phyloP scores from a whole-genome alignment of 1,139 yeast genomes.

The Yamadazyma jaroonii region DNA sequence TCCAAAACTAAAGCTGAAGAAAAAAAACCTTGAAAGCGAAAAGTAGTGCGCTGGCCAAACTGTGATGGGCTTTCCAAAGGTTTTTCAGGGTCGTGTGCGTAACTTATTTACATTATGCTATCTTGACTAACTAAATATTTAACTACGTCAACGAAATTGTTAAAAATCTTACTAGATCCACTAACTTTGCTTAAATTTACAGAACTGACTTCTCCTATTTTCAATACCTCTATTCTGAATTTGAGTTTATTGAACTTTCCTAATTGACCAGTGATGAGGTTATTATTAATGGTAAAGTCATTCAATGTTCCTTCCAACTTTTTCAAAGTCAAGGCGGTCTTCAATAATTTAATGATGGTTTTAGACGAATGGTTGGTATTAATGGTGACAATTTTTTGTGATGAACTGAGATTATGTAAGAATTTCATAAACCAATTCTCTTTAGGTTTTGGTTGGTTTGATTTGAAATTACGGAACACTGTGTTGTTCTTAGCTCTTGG shows the following conservation, averaged over 20 bases:
- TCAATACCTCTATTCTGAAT: conserved; percentile 46
- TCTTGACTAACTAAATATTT: conserved; percentile 28
- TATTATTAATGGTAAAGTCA: conserved; percentile 41
- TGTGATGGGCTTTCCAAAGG: too few relatives aligned
- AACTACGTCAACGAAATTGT: conserved; percentile 51
- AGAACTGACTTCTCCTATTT: conserved; percentile 41
- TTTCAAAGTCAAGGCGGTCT: conserved; percentile 45
- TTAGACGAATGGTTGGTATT: conserved; percentile 30
- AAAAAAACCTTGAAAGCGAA: too few relatives aligned
- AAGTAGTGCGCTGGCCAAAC: too few relatives aligned
- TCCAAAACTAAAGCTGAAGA: too few relatives aligned
- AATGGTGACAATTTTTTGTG: conserved; percentile 26
- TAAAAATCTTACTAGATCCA: conserved; percentile 70
- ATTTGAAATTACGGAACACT: conserved; percentile 24
- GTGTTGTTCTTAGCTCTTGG: conserved; percentile 29
- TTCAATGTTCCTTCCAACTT: conserved; percentile 50
- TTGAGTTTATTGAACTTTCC: conserved; percentile 48
- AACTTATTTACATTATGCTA: neutral
- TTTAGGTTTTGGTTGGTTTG: conserved; percentile 3
- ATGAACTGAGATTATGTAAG: conserved; percentile 20
- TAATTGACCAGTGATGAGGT: conserved; percentile 43
- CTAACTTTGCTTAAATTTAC: conserved; percentile 54
- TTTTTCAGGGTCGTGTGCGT: too few relatives aligned
- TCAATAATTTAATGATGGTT: conserved; percentile 34
- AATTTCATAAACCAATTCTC: conserved; percentile 42